phyloP scores from a whole-genome alignment of 139 green algal species.

The Closterium sp. region DNA sequence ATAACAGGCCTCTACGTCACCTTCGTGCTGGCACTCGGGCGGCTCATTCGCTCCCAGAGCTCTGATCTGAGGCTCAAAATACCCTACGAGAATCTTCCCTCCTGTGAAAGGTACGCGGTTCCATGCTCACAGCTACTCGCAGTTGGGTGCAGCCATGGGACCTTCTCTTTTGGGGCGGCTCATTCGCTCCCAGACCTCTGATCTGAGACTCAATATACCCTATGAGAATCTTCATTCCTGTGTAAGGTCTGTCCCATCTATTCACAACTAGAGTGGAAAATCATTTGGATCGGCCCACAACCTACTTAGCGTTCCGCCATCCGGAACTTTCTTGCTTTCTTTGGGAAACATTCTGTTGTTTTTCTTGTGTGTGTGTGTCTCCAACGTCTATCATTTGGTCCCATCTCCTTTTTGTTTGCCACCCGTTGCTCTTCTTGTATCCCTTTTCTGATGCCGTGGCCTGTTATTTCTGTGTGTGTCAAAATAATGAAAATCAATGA shows the following conservation, averaged over 20 bases:
- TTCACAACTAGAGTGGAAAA: neutral
- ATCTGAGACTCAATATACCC: slow-evolving; percentile 72
- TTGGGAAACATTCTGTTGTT: neutral
- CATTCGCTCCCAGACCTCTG: slow-evolving; percentile 61
- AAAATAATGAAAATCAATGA: neutral
- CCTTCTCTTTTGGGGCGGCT: no score
- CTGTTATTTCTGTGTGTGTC: neutral
- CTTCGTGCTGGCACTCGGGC: slow-evolving; percentile 73
- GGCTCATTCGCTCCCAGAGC: slow-evolving; percentile 74
- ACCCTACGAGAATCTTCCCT: slow-evolving; percentile 80
- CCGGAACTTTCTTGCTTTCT: neutral
- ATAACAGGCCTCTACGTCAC: slow-evolving; percentile 87
- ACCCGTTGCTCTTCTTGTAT: no score
- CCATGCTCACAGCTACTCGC: no score
- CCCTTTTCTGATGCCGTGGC: no score
- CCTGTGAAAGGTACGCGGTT: slow-evolving; percentile 53
- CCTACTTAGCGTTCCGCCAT: neutral
- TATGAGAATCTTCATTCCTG: slow-evolving; percentile 72
- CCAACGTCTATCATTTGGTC: no score
- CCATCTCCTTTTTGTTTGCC: no score
- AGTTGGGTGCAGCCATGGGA: no score
- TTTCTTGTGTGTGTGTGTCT: no score
- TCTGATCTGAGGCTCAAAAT: slow-evolving; percentile 73
- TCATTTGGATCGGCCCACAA: neutral
- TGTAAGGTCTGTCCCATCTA: neutral